These are phyloP conservation scores for Lactarius hatsudake DNA, from an alignment of 768 basidiomycete species.

Conservation along the genomic window DNA sequence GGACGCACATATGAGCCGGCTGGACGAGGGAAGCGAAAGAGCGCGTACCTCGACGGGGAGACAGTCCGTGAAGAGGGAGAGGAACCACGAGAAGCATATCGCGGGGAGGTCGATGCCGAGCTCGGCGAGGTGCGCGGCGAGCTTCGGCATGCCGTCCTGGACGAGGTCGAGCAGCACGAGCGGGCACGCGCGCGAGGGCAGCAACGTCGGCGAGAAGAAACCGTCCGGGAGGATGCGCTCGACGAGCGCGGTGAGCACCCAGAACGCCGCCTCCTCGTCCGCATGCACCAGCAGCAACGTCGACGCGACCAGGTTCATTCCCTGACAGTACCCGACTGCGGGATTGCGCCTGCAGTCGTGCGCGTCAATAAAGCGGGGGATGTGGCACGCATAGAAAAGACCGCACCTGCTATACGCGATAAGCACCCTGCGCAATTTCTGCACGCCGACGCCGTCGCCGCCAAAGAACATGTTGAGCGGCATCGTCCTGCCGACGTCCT, in stretches of 20 bases:
- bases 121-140: conserved; percentile 70
- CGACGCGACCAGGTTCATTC: conserved; percentile 94
- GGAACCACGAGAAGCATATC: conserved; percentile 98
- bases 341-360: conserved; percentile 70
- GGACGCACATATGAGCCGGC: not conserved
- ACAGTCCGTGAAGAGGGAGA: conserved; percentile 94
- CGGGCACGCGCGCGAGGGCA: conserved; percentile 93
- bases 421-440: conserved; percentile 86
- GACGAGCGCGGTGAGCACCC: conserved; percentile 87
- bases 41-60: conserved; percentile 82
- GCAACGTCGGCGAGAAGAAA: conserved; percentile 89
- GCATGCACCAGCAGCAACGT: conserved; percentile 90
- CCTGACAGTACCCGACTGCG: conserved; percentile 90
- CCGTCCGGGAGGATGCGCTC: conserved; percentile 87
- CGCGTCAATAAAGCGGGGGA: not conserved
- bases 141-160: conserved; percentile 67
- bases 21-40: not conserved
- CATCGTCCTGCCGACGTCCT: conserved; percentile 91
- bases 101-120: conserved; percentile 89
- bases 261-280: conserved; percentile 96
- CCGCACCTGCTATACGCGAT: conserved; percentile 88
- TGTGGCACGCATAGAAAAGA: not conserved
- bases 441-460: conserved; percentile 91
- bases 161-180: conserved; percentile 88
- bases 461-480: conserved; percentile 96